Conservation (phyloP, 1,139 yeast genomes). For the Trichomonascaceae sp. region DNA sequence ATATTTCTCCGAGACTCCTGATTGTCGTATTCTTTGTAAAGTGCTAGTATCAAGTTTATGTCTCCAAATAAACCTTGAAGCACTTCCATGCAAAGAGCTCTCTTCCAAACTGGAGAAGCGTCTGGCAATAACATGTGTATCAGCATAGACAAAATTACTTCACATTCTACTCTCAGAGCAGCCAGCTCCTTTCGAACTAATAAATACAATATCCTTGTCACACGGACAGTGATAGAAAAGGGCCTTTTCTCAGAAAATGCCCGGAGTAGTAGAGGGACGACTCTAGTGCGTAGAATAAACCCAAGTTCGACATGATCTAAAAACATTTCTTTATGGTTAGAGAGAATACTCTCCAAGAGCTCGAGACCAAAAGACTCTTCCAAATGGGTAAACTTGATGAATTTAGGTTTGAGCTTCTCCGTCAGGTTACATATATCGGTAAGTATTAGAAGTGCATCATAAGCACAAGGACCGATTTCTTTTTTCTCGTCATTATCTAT, state of each 20-base stretch:
- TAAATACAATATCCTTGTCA: constrained; percentile 61
- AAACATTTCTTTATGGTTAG: constrained; percentile 54
- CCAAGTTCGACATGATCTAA: constrained; percentile 57
- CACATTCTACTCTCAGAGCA: constrained; percentile 67
- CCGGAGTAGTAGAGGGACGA: constrained; percentile 69
- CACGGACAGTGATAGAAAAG: constrained; percentile 66
- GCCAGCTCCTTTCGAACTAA: constrained; percentile 55
- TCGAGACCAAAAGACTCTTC: constrained; percentile 72
- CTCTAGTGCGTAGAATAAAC: constrained; percentile 54
- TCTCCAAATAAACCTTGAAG: constrained; percentile 57
- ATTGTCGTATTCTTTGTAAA: constrained; percentile 60
- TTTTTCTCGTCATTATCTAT: constrained; percentile 43
- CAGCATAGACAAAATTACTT: constrained; percentile 66
- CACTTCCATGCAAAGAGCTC: constrained; percentile 64
- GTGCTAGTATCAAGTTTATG: constrained; percentile 43
- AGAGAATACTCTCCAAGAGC: constrained; percentile 61
- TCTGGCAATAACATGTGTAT: constrained; percentile 57
- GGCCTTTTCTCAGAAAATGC: constrained; percentile 56
- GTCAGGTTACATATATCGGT: constrained; percentile 64
- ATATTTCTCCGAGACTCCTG: constrained; percentile 54
- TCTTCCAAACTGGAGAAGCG: constrained; percentile 62
- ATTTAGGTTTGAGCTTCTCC: constrained; percentile 52
- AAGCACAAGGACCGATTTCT: constrained; percentile 47
- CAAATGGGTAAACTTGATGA: constrained; percentile 47
- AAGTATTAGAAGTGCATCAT: constrained; percentile 65